Evolutionary conservation across 768 basidiomycete genomes (phyloP), one percentile per base, ranked within the genome.

Genomic region (Trametes coccinea): DNA sequence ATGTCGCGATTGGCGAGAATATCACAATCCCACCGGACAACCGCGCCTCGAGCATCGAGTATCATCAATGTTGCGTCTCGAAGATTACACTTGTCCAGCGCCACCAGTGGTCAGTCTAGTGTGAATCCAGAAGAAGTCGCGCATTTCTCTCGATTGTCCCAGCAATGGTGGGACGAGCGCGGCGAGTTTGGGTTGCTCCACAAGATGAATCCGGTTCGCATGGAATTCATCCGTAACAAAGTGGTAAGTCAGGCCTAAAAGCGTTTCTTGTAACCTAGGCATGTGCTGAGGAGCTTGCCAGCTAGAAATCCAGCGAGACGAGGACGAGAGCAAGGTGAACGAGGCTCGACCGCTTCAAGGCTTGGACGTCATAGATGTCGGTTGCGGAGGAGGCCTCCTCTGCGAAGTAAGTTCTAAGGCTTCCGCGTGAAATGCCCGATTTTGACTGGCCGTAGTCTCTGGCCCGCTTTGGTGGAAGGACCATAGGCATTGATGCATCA

Each of bases 101-200:
- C 22, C 7, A 11, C 30, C 13, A 31, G 33, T 1, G 41, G 39
- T 13, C 57, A 49, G 45, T 81, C 80, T 29, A 80, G 87, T 2
- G 82, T 94, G 67, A 95, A 96, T 71, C 71, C 80, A 0, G 81
- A 80, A 55, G 95, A 98, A 74, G 90, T 97, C 41, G 86, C 89
- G 0, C 92, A 93, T 73, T 97, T 98, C 73, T 93, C 95, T 2
- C 80, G 82, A 30, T 85, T 97, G 4, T 92, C 93, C 2, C 86
- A 89, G n/a, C 80, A 87, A 69, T 98, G 95, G 95, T 98, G 95
- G 95, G 87, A 95, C 74, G 93, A 96, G 70, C 83, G 80, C 17
- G 95, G 96, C 66, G 95, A 98, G 73, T 95, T 96, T 71, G 80
- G 78, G 3, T 77, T 94, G 40, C 76, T 99, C 37, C 97, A 98